phyloP scores from a whole-genome alignment of 2,329 filamentous ascomycete genomes.

The Emmonsiellopsis sp. region DNA sequence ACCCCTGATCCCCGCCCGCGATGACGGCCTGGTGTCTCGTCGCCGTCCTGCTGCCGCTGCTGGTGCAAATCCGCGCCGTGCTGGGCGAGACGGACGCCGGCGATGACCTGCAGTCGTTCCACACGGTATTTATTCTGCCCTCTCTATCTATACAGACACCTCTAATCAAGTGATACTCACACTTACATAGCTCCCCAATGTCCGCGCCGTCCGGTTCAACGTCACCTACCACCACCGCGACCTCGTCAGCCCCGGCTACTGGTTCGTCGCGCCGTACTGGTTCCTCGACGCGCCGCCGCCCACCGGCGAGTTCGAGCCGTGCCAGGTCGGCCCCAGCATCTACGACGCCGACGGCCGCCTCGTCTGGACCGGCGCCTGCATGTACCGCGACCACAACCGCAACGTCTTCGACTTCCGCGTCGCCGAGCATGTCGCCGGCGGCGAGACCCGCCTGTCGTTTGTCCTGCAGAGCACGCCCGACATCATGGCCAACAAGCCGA shows the following conservation, averaged over 20 bases:
- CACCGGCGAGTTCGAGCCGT: conserved; percentile 23
- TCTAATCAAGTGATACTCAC: not conserved
- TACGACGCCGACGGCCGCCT: conserved; percentile 41
- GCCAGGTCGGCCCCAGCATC: conserved; percentile 41
- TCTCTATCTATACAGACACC: not conserved
- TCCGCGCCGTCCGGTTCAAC: conserved; percentile 14
- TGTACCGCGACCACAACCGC: conserved; percentile 33
- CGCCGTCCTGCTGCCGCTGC: not conserved
- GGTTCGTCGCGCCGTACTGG: conserved; percentile 40
- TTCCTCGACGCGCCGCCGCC: conserved; percentile 18
- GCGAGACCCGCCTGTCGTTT: conserved; percentile 37
- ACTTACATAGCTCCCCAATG: not conserved
- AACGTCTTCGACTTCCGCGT: conserved; percentile 40
- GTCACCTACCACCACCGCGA: conserved; percentile 19
- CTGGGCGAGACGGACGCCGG: not conserved
- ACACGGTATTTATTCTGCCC: not conserved
- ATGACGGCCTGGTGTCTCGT: not conserved
- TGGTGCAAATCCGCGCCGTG: not conserved
- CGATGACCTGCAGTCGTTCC: not conserved
- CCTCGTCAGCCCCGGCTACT: conserved; percentile 34
- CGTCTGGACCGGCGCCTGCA: conserved; percentile 40
- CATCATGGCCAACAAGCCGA: conserved; percentile 26
- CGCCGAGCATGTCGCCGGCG: conserved; percentile 32
- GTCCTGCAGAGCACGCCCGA: conserved; percentile 25
- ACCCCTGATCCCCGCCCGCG: not conserved